Percentiles rank a stretch among this genome's conserved stretches.
These are phyloP conservation scores for Plasmodium coatneyi DNA, from an alignment of 169 alveolate genomes.

Conservation along the genomic window DNA sequence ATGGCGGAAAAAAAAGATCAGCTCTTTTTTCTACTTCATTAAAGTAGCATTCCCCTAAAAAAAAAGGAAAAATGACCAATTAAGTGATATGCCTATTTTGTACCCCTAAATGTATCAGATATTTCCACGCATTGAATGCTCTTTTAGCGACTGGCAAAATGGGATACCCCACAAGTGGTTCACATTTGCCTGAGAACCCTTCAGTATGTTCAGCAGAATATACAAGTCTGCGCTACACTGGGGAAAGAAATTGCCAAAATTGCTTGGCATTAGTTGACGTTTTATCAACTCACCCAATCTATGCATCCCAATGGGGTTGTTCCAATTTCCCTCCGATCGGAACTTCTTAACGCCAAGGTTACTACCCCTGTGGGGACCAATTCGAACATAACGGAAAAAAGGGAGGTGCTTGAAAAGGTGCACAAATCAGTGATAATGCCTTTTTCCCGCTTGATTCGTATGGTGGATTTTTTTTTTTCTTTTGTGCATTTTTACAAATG, in stretches of 20 bases:
- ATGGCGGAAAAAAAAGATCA: neutral
- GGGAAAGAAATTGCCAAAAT: neutral
- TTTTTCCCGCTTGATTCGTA: neutral
- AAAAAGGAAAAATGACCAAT: neutral
- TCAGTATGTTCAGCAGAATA: neutral
- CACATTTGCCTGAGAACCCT: neutral
- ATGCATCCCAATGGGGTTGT: neutral
- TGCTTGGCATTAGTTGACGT: neutral
- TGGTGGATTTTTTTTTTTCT: neutral
- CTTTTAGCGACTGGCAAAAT: neutral
- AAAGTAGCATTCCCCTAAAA: neutral
- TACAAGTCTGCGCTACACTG: neutral
- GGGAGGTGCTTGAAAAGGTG: neutral
- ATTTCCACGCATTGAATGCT: neutral
- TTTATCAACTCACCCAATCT: neutral
- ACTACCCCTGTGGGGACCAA: neutral
- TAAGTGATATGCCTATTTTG: neutral
- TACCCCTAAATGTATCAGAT: neutral
- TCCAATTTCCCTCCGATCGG: neutral
- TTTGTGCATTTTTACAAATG: neutral
- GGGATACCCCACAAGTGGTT: neutral
- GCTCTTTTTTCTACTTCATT: neutral
- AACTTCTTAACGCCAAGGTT: neutral
- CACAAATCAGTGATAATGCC: neutral
- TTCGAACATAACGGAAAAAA: neutral